Evolutionary conservation across 2,329 filamentous ascomycete species (phyloP), one percentile per base, ranked within the genome.

Genomic region (Torrubiella hemipterigena): DNA sequence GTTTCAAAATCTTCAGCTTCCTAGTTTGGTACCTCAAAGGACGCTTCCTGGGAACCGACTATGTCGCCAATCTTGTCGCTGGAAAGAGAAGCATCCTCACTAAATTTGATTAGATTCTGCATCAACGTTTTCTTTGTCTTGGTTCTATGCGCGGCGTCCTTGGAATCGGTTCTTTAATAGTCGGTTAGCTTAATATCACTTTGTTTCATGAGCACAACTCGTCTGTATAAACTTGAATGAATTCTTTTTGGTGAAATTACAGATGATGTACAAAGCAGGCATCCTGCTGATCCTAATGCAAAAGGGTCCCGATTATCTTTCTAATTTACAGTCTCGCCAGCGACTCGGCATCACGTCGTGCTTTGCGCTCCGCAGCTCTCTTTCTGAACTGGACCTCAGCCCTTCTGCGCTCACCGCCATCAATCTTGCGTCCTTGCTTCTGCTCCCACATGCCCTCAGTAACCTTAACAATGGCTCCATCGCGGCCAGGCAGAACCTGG

Each of bases 361-460:
- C 84, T 56, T 78, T 82, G 43, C 83, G 77, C 61, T 87, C 82
- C 21, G 77, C 77, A 31, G 81, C 76, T 42, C 80, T 73, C 61
- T 76, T 80, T 77, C 93, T 94, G 46, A 87, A 85, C 46, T 83
- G 70, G 31, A 95, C 77, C 61, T 93, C 80, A 12, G 81, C 82
- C 54, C 73, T 77, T 57, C 91, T 74, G 55, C 91, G 77, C 67
- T 98, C 91, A 67, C 91, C 91, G 50, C 91, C 91, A 58, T 96
- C 87, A 43, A 98, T 78, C 77, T 96, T 96, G 49, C 76, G 75
- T 17, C 91, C 89, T 47, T 78, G 71, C 52, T 71, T 78, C 47
- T 86, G 68, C 63, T 96, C 89, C 91, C 89, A 96, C 65, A 96
- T 80, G 8, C 89, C 86, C 54, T 95, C 87, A 34, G 77, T 74